phyloP scores from a whole-genome alignment of 495 filamentous ascomycete species.

The Aspergillus ostianus region DNA sequence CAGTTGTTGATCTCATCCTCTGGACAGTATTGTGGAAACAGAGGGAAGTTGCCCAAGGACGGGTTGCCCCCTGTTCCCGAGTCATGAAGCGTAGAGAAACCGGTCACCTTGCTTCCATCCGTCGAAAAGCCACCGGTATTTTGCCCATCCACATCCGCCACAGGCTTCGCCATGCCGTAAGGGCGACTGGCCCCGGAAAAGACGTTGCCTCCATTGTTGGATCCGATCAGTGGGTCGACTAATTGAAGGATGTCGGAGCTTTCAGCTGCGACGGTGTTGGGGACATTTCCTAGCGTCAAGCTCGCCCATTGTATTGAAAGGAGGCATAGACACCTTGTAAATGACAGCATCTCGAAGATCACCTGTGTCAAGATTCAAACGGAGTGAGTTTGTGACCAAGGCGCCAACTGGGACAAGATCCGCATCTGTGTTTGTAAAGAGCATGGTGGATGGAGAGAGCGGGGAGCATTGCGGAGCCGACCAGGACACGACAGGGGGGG shows the following conservation, averaged over 20 bases:
- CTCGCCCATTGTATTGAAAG: slow-evolving; percentile 1
- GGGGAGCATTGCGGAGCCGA: neutral
- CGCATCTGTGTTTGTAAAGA: neutral
- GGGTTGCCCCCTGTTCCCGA: slow-evolving; percentile 66
- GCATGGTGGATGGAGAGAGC: neutral
- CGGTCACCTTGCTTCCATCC: slow-evolving; percentile 59
- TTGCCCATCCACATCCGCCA: slow-evolving; percentile 64
- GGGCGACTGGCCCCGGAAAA: slow-evolving; percentile 73
- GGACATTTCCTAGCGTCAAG: neutral
- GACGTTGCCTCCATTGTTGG: slow-evolving; percentile 61
- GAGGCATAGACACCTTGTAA: neutral
- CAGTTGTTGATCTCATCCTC: slow-evolving; percentile 61
- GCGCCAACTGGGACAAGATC: neutral
- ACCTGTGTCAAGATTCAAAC: neutral
- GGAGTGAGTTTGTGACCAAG: neutral
- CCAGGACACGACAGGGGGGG: neutral
- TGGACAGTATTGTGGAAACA: slow-evolving; percentile 65
- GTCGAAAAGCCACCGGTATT: slow-evolving; percentile 72
- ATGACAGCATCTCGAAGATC: neutral
- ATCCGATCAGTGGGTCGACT: slow-evolving; percentile 55
- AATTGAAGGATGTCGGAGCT: slow-evolving; percentile 21
- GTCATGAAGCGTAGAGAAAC: slow-evolving; percentile 66
- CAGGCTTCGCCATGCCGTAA: slow-evolving; percentile 72
- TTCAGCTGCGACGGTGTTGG: neutral
- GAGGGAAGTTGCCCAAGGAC: slow-evolving; percentile 68